Base-by-base conservation (phyloP, 169 alveolate genomes). In the Plasmodium vivax region DNA sequence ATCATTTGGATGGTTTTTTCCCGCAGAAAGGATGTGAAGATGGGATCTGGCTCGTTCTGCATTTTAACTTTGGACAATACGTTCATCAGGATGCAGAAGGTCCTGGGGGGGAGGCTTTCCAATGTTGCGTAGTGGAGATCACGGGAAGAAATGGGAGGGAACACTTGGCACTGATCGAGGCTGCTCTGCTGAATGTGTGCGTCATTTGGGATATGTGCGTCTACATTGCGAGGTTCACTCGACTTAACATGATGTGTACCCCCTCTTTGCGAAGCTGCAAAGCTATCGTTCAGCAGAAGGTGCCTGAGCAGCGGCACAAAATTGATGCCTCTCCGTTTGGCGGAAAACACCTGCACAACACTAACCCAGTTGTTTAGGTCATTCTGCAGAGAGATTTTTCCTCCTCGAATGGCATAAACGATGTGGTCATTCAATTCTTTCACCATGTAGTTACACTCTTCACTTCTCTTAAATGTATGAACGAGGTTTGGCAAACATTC, bases 311-410 rank as follows among this genome's bases (percentile, higher is more conserved):
- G n/a, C 6, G 85, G 87, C 56, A 87, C 34, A 87, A 75, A 75
- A 87, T 87, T 87, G 19, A 87, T 77, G 81, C 68, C 47, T 14
- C 82, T 87, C 23, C 81, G 4, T 36, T 77, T 87, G 23, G 82
- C 36, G 10, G 93, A 87, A 75, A 87, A 56, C 7, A 87, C 93
- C 45, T 87, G 93, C 16, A 87, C 23, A 23, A 87, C 47, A 51
- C 36, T 14, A 43, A 87, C 34, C 93, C 93, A 87, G n/a, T 19
- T 87, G 68, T 87, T 54, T 77, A 56, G 16, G 27, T 87, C 85
- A 34, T 87, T 77, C 23, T 87, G 85, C 10, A 41, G 34, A 14
- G 32, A 10, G 1, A 72, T 10, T 34, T 84, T 84, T 45, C 58
- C 54, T 30, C 38, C 23, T 30, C 34, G 3, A 38, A 84, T 27